Evolutionary conservation across 768 basidiomycete genomes (phyloP).

Genomic region (Chlorophyllum brunneum): DNA sequence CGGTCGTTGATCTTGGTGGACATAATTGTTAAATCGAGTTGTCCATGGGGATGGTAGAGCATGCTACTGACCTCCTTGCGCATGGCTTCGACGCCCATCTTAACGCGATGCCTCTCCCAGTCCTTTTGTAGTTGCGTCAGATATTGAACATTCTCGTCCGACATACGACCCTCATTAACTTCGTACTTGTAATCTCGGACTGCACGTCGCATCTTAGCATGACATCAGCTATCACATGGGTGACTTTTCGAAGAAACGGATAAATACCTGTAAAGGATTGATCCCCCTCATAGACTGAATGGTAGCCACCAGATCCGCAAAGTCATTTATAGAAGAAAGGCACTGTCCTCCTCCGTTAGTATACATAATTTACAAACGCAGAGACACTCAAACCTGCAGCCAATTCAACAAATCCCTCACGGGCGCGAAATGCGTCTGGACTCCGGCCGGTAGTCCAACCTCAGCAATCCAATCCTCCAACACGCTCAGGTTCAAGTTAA

Average conservation of each 20-base stretch:
- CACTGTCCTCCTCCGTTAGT: slow-evolving; percentile 42
- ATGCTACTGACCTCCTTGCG: slow-evolving; percentile 65
- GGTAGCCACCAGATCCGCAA: slow-evolving; percentile 83
- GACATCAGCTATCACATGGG: not conserved
- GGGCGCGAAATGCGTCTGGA: slow-evolving; percentile 78
- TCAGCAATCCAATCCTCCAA: slow-evolving; percentile 91
- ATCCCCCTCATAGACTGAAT: slow-evolving; percentile 84
- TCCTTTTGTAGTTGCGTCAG: slow-evolving; percentile 94
- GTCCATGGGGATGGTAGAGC: not conserved
- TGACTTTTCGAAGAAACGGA: not conserved
- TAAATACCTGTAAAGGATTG: slow-evolving; percentile 82
- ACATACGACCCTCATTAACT: slow-evolving; percentile 88
- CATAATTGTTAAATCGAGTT: not conserved
- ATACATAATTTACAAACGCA: not conserved
- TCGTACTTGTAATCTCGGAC: slow-evolving; percentile 93
- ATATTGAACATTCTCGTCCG: slow-evolving; percentile 93
- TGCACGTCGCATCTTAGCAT: slow-evolving; percentile 79
- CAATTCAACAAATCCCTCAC: slow-evolving; percentile 81
- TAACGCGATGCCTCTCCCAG: slow-evolving; percentile 91
- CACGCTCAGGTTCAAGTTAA: slow-evolving; percentile 78
- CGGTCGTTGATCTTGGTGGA: slow-evolving; percentile 56
- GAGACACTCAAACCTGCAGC: slow-evolving; percentile 59
- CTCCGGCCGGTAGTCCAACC: slow-evolving; percentile 75
- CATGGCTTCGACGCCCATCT: slow-evolving; percentile 79
- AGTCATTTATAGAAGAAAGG: slow-evolving; percentile 82